Conservation (phyloP, 129 eudicot genomes). For the Arctium minus region DNA sequence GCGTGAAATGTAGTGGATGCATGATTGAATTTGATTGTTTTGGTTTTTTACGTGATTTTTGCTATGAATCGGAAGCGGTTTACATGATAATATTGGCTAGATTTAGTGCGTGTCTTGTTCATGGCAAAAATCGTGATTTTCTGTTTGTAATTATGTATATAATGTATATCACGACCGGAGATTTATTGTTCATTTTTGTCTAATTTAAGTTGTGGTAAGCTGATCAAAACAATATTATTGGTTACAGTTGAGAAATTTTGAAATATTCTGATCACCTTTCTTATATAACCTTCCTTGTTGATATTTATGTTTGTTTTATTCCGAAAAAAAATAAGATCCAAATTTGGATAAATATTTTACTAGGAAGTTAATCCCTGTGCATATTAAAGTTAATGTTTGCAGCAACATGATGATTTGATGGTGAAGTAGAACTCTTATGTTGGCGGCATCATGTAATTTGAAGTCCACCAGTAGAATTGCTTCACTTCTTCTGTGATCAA, state of each 20-base stretch:
- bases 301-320: background rate
- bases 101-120: background rate
- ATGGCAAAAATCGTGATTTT: background rate
- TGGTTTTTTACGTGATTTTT: background rate
- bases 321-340: background rate
- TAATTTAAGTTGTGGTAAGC: background rate
- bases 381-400: background rate
- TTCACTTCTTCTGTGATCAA: background rate
- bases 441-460: background rate
- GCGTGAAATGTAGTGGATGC: background rate
- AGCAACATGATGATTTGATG: background rate
- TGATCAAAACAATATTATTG: background rate
- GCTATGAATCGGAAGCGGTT: background rate
- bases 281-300: background rate
- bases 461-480: background rate
- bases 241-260: background rate
- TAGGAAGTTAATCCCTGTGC: background rate
- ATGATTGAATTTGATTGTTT: background rate
- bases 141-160: background rate
- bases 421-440: background rate
- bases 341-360: background rate
- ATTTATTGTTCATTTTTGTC: background rate
- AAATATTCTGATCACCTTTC: background rate
- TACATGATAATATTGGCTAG: background rate
- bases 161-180: background rate